Evolutionary conservation across 805 yeast genomes (phyloP).

Genomic region (Yamadazyma takamatsuzukensis): DNA sequence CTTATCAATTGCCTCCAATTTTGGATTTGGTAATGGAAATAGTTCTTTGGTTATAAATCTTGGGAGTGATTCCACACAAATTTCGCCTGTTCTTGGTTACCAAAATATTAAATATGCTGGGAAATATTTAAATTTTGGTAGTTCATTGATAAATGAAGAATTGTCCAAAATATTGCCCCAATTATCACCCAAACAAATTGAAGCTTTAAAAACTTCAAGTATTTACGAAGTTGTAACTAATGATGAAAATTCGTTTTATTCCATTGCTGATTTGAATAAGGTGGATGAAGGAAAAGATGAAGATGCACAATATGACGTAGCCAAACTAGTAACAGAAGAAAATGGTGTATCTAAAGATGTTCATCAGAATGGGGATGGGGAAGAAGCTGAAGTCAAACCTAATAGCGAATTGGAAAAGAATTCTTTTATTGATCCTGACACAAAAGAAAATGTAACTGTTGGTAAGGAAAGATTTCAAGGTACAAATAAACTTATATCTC

Average conservation of each 20-base stretch:
- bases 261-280: constrained; percentile 45
- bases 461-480: constrained; percentile 93
- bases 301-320: constrained; percentile 80
- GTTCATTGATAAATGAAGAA: constrained; percentile 54
- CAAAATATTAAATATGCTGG: constrained; percentile 57
- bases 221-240: constrained; percentile 78
- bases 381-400: constrained; percentile 34
- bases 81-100: constrained; percentile 76
- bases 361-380: constrained; percentile 15
- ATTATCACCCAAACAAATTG: constrained; percentile 57
- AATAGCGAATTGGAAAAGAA: constrained; percentile 76
- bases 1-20: constrained; percentile 62
- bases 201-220: constrained; percentile 65
- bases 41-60: constrained; percentile 76
- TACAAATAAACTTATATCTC: constrained; percentile 52
- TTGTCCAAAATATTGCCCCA: constrained; percentile 56
- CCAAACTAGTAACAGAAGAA: constrained; percentile 80
- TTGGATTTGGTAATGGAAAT: constrained; percentile 64
- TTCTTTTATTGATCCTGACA: constrained; percentile 55
- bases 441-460: constrained; percentile 56
- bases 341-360: constrained; percentile 34
- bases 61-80: constrained; percentile 71
- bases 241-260: constrained; percentile 63
- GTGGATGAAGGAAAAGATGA: constrained; percentile 23
- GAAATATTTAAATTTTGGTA: constrained; percentile 54